These are phyloP conservation scores for Ricinus communis DNA, from an alignment of 345 rosid species.

Conservation along the genomic window DNA sequence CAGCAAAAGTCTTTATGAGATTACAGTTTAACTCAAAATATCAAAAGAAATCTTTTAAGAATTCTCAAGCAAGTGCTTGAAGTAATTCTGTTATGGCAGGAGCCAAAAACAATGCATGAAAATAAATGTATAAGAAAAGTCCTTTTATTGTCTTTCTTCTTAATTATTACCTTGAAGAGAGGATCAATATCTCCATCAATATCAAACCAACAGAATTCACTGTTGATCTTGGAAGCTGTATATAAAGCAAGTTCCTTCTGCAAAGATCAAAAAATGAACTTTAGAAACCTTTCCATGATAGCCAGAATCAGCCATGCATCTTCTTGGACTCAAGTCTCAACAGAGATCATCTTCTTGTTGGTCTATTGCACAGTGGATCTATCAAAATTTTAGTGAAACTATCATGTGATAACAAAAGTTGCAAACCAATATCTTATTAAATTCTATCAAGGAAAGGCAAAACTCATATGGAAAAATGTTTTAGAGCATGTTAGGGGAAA, in stretches of 20 bases:
- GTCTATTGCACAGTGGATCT: neutral
- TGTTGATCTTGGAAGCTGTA: conserved; percentile 76
- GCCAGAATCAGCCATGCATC: neutral
- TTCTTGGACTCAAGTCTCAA: conserved; percentile 2
- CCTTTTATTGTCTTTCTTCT: neutral
- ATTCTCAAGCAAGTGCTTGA: neutral
- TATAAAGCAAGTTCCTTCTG: conserved; percentile 97
- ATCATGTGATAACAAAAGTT: neutral
- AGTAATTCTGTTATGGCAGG: conserved; percentile 2
- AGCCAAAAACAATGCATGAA: conserved; percentile 1
- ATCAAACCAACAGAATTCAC: conserved; percentile 87
- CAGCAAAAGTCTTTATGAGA: neutral
- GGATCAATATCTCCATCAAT: conserved; percentile 93
- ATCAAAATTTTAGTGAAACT: neutral
- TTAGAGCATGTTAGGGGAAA: neutral
- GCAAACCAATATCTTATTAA: neutral
- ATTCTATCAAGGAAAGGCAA: neutral
- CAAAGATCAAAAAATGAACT: conserved; percentile 30
- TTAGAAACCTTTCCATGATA: conserved; percentile 6
- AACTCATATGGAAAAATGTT: conserved; percentile 2
- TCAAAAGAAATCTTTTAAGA: neutral
- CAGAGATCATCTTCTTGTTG: neutral
- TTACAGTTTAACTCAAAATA: neutral
- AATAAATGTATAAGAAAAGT: neutral
- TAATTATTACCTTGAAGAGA: conserved; percentile 74